Evolutionary conservation across 257 asterid species (phyloP).

Genomic region (Ligustrum vulgare): DNA sequence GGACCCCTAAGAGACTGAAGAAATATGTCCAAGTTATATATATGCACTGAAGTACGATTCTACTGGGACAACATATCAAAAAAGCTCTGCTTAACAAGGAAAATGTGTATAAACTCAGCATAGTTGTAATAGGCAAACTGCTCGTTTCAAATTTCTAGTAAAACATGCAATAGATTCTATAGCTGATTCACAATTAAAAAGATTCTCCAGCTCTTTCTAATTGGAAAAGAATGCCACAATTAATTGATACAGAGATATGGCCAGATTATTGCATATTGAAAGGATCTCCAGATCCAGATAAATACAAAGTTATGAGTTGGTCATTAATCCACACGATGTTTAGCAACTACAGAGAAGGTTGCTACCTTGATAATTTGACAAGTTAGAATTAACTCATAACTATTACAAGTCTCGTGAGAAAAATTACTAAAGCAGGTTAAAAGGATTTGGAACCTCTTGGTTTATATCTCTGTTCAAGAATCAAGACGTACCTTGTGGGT

Average conservation of each 20-base stretch:
- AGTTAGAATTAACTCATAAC: background rate
- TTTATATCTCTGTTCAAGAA: background rate
- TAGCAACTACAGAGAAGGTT: background rate
- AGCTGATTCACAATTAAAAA: background rate
- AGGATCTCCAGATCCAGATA: too few relatives aligned
- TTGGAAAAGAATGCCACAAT: background rate
- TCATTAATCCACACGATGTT: background rate
- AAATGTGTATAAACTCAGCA: background rate
- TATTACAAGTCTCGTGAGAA: background rate
- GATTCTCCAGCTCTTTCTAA: background rate
- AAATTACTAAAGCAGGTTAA: background rate
- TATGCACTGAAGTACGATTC: background rate
- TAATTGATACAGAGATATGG: background rate
- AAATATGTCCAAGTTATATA: constrained; percentile 24
- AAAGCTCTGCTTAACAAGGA: background rate
- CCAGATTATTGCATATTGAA: too few relatives aligned
- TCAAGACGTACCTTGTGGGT: constrained; percentile 73
- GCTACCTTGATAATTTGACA: background rate
- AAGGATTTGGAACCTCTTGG: background rate
- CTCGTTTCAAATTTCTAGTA: background rate
- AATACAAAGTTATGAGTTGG: background rate
- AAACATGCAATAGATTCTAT: background rate
- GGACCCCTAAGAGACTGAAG: constrained; percentile 94
- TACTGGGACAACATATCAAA: background rate
- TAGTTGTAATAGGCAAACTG: background rate